Conservation (phyloP, 148 eudicot genomes). For the Cornus florida region DNA sequence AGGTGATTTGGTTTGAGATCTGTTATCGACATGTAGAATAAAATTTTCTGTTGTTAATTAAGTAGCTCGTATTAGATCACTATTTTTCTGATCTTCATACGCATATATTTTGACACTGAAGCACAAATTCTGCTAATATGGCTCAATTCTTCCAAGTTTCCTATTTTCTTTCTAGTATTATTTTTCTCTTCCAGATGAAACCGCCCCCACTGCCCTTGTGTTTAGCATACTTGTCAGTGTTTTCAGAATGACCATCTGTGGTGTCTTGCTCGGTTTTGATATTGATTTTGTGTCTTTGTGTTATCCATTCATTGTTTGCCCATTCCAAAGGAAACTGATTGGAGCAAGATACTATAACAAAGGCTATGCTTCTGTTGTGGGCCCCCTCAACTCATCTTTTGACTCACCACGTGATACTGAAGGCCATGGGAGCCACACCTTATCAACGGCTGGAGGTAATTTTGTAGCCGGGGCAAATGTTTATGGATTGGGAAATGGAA, state of each 20-base stretch:
- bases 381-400: constrained; percentile 45
- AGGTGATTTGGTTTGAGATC: too few relatives aligned
- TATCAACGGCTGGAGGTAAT: constrained; percentile 87
- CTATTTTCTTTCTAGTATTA: too few relatives aligned
- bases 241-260: not conserved
- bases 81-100: too few relatives aligned
- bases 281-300: not conserved
- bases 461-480: constrained; percentile 63
- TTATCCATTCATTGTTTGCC: not conserved
- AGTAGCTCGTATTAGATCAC: too few relatives aligned
- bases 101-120: too few relatives aligned
- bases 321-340: constrained; percentile 57
- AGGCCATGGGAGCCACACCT: constrained; percentile 90
- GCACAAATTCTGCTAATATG: not conserved
- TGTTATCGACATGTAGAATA: too few relatives aligned
- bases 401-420: constrained; percentile 66
- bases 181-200: too few relatives aligned
- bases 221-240: not conserved
- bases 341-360: constrained; percentile 92
- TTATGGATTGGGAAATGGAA: constrained; percentile 71
- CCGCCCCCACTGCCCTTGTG: too few relatives aligned
- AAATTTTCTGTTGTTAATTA: too few relatives aligned
- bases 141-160: not conserved
- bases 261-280: not conserved
- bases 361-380: constrained; percentile 49